A percentile compares a stretch with the other conserved stretches of the same genome.
Evolutionary conservation across 306 rosid genomes (phyloP).

Genomic region (Ormosia emarginata): DNA sequence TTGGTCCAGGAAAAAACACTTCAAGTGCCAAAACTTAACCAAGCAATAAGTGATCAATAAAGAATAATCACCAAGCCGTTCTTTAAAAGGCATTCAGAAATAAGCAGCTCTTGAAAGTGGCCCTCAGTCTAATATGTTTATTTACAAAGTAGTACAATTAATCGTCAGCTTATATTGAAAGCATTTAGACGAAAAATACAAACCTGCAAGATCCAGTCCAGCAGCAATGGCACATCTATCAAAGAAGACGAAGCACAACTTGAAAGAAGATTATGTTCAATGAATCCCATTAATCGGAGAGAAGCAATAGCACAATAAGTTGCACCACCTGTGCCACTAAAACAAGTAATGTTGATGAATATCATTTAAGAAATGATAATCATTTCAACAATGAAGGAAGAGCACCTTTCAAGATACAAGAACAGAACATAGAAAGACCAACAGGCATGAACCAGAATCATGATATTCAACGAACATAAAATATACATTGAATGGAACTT

Average conservation of each 20-base stretch:
- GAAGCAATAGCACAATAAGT: constrained; percentile 88
- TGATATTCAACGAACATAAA: constrained; percentile 4
- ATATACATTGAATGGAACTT: background rate
- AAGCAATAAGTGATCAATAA: background rate
- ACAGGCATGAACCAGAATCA: background rate
- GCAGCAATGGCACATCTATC: constrained; percentile 63
- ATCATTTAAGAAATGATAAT: constrained; percentile 25
- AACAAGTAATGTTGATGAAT: constrained; percentile 42
- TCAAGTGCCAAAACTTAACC: background rate
- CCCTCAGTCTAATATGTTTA: background rate
- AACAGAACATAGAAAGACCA: background rate
- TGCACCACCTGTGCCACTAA: constrained; percentile 91
- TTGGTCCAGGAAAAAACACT: background rate
- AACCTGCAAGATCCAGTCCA: constrained; percentile 93
- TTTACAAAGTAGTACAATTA: background rate
- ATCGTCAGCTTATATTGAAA: background rate
- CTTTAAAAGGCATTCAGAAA: constrained; percentile 18
- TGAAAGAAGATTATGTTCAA: constrained; percentile 70
- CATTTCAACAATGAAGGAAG: constrained; percentile 6
- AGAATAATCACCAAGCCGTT: background rate
- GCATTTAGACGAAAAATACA: constrained; percentile 5
- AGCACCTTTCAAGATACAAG: background rate
- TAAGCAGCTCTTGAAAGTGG: background rate
- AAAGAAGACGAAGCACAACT: constrained; percentile 40
- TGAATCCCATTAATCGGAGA: constrained; percentile 81